Evolutionary conservation across 176 grass and related monocot genomes (phyloP).

Genomic region (Otatea glauca): DNA sequence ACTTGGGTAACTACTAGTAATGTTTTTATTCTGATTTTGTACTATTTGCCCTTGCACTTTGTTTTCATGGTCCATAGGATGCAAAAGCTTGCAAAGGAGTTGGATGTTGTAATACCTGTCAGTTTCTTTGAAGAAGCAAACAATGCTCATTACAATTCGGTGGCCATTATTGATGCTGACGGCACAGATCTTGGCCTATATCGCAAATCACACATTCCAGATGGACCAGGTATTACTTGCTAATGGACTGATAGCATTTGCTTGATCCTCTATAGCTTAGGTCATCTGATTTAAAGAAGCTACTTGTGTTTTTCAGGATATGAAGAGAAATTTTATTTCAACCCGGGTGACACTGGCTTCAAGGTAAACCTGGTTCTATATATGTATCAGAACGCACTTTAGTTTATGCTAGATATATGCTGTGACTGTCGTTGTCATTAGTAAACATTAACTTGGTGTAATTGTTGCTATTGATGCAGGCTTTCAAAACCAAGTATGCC

Average conservation of each 20-base stretch:
- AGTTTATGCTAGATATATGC: conserved; percentile 18
- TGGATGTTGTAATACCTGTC: conserved; percentile 86
- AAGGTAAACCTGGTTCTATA: conserved; percentile 55
- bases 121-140: conserved; percentile 97
- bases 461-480: conserved; percentile 48
- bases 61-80: conserved; percentile 53
- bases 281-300: background rate
- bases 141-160: conserved; percentile 98
- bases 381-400: background rate
- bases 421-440: conserved; percentile 9
- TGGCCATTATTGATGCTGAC: conserved; percentile 90
- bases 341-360: conserved; percentile 89
- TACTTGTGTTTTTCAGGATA: conserved; percentile 63
- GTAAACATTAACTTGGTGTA: background rate
- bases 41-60: conserved; percentile 20
- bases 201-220: conserved; percentile 95
- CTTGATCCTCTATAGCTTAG: background rate
- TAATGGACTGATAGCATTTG: background rate
- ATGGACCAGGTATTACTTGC: conserved; percentile 74
- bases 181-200: conserved; percentile 93
- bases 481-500: conserved; percentile 86
- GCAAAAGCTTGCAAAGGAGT: conserved; percentile 90
- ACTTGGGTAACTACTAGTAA: background rate
- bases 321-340: conserved; percentile 98
- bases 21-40: background rate